Evolutionary conservation across 2,329 filamentous ascomycete genomes (phyloP), one percentile per base, ranked within the genome.

Genomic region (Intubia oerlemansii): DNA sequence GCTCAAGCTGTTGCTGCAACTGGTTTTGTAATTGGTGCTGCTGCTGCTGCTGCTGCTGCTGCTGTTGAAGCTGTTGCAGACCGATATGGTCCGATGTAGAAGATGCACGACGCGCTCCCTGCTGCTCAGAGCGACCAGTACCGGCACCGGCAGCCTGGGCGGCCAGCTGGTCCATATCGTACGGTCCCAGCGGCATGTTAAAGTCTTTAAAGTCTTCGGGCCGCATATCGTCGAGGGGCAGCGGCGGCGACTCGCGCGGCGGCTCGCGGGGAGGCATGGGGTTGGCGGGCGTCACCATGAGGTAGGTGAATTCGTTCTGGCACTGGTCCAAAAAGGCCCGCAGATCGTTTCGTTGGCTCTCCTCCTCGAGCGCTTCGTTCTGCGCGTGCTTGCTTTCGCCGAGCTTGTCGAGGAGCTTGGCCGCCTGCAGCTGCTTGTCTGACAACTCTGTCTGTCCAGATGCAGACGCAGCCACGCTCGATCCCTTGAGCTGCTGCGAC

Each of bases 201-300:
- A 60, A 67, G 24, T 63, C 66, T 18, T n/a, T n/a, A n/a, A n/a
- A n/a, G n/a, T 53, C 54, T 32, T 70, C 62, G n/a, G n/a, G n/a
- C 27, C 60, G 36, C n/a, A 68, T 38, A 30, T 71, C 66, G 27
- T 71, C 67, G 16, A 66, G 52, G 8, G 64, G 64, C 9, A 68
- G 44, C 3, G 58, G 62, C 5, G 38, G 36, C 2, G 65, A 67
- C 15, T n/a, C n/a, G n/a, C n/a, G n/a, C n/a, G n/a, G n/a, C n/a
- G n/a, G n/a, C n/a, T 72, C 68, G 44, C 68, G 58, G n/a, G 67
- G 68, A 2, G 68, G 68, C 24, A 62, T 50, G 4, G 68, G 68
- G 44, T 74, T 74, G 23, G 68, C 67, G 2, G 68, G 68, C 1
- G 67, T 66, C 28, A 71, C 59, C 67, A 74, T 71, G 10, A 74